A percentile compares a stretch with the other conserved stretches of the same genome.
Conservation (phyloP, 805 yeast species). For the Metschnikowia lachancei region DNA sequence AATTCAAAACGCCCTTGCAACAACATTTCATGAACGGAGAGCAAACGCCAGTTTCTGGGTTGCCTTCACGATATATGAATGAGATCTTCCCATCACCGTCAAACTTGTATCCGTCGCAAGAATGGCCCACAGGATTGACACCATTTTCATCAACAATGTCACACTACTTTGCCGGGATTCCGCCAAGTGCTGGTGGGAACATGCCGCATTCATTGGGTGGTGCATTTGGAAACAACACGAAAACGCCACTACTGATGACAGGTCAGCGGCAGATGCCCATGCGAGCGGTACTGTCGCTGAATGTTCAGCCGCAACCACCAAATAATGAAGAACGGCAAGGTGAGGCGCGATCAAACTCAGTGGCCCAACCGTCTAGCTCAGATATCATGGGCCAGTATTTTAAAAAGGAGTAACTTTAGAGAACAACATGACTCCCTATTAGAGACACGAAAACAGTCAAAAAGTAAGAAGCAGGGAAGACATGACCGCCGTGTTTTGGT, state of each 20-base stretch:
- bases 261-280: constrained; percentile 8
- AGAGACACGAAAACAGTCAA: not conserved
- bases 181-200: constrained; percentile 25
- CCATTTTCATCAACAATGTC: constrained; percentile 35
- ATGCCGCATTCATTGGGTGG: constrained; percentile 19
- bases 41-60: constrained; percentile 67
- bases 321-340: not conserved
- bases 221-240: constrained; percentile 8
- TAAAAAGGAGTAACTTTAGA: constrained; percentile 1
- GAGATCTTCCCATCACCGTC: constrained; percentile 81
- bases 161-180: constrained; percentile 38
- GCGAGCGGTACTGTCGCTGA: constrained; percentile 10
- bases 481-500: no score
- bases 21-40: constrained; percentile 40
- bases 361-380: constrained; percentile 6
- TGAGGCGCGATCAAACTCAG: constrained; percentile 2
- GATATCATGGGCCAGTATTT: constrained; percentile 7
- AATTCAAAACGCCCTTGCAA: constrained; percentile 19
- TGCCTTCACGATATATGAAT: constrained; percentile 68
- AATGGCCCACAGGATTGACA: constrained; percentile 43
- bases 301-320: not conserved
- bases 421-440: not conserved
- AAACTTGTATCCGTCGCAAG: constrained; percentile 60
- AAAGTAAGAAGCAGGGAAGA: no score
- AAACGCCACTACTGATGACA: constrained; percentile 15